Percentiles rank a stretch among this genome's conserved stretches.
These are phyloP conservation scores for Backusella luteola DNA, from an alignment of 192 early-diverging fungal species.

Conservation along the genomic window DNA sequence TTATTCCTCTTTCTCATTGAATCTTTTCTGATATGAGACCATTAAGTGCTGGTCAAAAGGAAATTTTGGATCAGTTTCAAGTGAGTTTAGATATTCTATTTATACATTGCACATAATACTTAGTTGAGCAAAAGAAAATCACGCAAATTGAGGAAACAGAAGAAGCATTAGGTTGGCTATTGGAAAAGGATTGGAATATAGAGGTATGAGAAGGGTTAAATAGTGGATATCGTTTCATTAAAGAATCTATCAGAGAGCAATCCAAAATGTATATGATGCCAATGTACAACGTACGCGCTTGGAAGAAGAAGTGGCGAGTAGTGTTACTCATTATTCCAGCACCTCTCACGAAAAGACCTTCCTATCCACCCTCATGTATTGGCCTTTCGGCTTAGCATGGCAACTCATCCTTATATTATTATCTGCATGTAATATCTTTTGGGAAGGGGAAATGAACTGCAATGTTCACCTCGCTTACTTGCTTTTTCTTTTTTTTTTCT, in stretches of 20 bases:
- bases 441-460: neutral
- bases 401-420: slow-evolving; percentile 9
- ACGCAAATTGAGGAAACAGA: slow-evolving; percentile 2
- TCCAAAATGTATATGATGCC: slow-evolving; percentile 5
- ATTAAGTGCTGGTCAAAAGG: neutral
- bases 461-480: neutral
- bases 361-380: slow-evolving; percentile 25
- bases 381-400: slow-evolving; percentile 50
- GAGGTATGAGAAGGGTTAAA: neutral
- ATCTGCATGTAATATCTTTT: slow-evolving; percentile 20
- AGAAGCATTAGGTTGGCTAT: neutral
- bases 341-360: neutral
- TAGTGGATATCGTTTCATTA: neutral
- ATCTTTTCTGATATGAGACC: neutral
- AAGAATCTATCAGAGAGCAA: neutral
- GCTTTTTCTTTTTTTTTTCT: neutral
- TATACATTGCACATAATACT: neutral
- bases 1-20: neutral
- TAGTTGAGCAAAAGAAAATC: neutral
- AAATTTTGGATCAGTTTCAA: slow-evolving; percentile 4
- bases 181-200: slow-evolving; percentile 2
- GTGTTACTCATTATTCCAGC: neutral
- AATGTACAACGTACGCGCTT: neutral
- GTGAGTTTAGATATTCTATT: neutral
- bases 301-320: neutral